Base-by-base conservation (phyloP, 257 asterid genomes). In the Solanum corneliomulleri region DNA sequence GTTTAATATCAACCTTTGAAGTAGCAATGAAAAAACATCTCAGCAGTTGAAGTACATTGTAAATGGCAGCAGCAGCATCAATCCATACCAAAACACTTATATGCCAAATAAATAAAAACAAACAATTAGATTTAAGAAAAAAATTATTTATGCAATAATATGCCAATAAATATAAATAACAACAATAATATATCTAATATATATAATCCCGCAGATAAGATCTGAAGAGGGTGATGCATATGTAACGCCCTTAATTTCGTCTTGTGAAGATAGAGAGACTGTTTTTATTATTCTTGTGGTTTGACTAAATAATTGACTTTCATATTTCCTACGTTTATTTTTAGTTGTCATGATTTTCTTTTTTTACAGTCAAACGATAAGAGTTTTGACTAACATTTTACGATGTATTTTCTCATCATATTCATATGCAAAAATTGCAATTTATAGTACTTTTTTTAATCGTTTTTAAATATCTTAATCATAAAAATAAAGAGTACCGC, bases 61-160 rank as follows among this genome's bases (percentile, higher is more conserved):
- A 95, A 47, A 83, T 91, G 72, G 98, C 98, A 47, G 91, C 98
- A 4, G 90, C 97, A 71, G 74, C 75, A 84, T 88, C 92, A 29
- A 95, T 82, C 92, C 96, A 92, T 86, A 96, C 95, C 76, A 92
- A 64, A 45, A 86, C 88, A 88, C 98, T 69, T 92, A 20, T 5
- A 66, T 29, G 27, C 4, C 25, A 14, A 77, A 78, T 12, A 81
- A 6, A 3, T 37, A 23, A 39, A 85, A 85, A 49, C 20, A 15
- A 49, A 41, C 7, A 18, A 70, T 70, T 31, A 70, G 13, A 31
- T 70, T 16, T 70, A 70, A 31, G n/a, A 31, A 23, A 56, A n/a
- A 41, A 33, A 23, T 13, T 0, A 42, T 76, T 13, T 0, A 42
- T 76, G 60, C 4, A 23, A 23, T 75, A 21, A 39, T 13, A 76